Evolutionary conservation across 306 rosid species (phyloP).

Genomic region (Canavalia ensiformis): DNA sequence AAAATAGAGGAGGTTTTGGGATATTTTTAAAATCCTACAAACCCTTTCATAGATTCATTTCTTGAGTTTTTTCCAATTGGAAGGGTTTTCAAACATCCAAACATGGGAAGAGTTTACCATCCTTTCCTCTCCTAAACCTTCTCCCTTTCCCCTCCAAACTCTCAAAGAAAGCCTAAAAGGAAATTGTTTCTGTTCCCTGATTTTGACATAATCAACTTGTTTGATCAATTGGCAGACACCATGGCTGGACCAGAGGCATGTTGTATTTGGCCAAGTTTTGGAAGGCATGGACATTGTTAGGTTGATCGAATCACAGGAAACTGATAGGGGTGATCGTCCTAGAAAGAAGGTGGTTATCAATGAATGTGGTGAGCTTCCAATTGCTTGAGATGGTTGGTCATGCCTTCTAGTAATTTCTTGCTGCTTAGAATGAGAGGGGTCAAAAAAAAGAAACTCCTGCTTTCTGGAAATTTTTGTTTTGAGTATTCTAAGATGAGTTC

Average conservation of each 20-base stretch:
- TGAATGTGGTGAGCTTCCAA: slow-evolving; percentile 90
- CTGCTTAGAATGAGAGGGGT: neutral
- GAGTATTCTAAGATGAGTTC: slow-evolving; percentile 35
- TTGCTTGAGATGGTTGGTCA: slow-evolving; percentile 58
- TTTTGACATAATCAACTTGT: slow-evolving; percentile 29
- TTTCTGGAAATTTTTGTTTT: slow-evolving; percentile 31
- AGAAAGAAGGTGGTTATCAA: slow-evolving; percentile 84
- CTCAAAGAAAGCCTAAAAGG: neutral
- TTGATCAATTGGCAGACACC: slow-evolving; percentile 75
- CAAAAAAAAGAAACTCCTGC: neutral
- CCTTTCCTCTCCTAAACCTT: no score
- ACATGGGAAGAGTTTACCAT: no score
- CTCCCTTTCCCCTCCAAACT: no score
- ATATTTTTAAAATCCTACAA: no score
- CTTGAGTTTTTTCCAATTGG: no score
- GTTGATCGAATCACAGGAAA: slow-evolving; percentile 84
- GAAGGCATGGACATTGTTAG: slow-evolving; percentile 89
- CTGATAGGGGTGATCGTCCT: slow-evolving; percentile 96
- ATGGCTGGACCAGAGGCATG: slow-evolving; percentile 96
- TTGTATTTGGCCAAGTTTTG: slow-evolving; percentile 97
- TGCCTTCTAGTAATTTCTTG: slow-evolving; percentile 32
- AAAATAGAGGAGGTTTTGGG: no score
- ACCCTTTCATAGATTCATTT: no score
- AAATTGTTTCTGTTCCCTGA: slow-evolving; percentile 26
- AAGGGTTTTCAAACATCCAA: no score